Base-by-base conservation (phyloP, 768 basidiomycete species). In the Mycena pura region DNA sequence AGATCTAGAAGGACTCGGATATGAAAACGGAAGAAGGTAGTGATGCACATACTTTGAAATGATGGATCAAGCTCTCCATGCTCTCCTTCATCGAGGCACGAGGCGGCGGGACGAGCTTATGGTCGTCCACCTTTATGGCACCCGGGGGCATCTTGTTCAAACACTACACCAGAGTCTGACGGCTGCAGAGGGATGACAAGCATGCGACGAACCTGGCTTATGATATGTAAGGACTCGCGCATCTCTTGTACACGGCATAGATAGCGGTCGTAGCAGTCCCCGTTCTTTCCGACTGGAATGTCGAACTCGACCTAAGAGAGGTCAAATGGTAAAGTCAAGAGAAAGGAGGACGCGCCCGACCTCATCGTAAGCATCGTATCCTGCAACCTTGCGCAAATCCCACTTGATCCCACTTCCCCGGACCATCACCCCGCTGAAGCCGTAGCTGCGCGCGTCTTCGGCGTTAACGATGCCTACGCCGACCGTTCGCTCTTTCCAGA, bases 1-100 rank as follows among this genome's bases (percentile, higher is more conserved):
- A 99, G 68, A 97, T 84, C 93, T 94, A 43, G 14, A 32, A 25
- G 31, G 27, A 11, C 57, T 41, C 17, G n/a, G 32, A 9, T 54
- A 25, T 36, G 19, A 10, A 46, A 36, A 21, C 17, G 22, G 58
- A 47, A 19, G 47, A 27, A 39, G 32, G 14, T 14, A 21, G 32
- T 15, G 67, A 65, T 17, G 61, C 47, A 14, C 13, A 34, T 6
- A 86, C 93, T 83, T 99, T 99, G 83, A 99, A 98, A 80, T 99
- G 96, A 74, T 99, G 96, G 68, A 99, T 98, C 57, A 98, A 84
- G 6, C 91, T 87, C 77, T 98, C 96, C 95, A 98, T 98, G 77
- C 89, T 93, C 81, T 99, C 97, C 79, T 99, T 99, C 97, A 99
- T 99, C 56, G 90, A 89, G 0, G 96, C 96, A 57, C 96, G 89